A percentile compares a stretch with the other conserved stretches of the same genome.
Evolutionary conservation across 2,329 filamentous ascomycete genomes (phyloP).

Genomic region (Trichoderma polysporum): DNA sequence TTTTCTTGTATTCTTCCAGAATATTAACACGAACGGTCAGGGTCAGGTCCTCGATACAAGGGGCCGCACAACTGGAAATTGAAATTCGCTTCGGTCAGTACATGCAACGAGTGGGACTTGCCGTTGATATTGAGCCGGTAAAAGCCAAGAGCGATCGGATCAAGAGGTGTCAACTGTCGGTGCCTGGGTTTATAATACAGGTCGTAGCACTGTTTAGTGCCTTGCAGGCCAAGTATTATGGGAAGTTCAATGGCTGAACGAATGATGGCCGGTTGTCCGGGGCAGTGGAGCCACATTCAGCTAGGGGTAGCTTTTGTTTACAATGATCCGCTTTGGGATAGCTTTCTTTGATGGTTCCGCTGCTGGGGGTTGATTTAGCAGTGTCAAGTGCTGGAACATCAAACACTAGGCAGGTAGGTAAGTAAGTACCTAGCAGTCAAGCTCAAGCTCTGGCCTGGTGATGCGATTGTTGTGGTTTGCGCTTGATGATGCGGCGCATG

Average conservation of each 20-base stretch:
- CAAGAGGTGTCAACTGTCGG: not conserved
- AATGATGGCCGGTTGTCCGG: slow-evolving; percentile 25
- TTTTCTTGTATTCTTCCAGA: not conserved
- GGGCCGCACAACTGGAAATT: not conserved
- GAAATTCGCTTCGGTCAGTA: slow-evolving; percentile 7
- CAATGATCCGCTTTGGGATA: slow-evolving; percentile 41
- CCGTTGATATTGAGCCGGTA: not conserved
- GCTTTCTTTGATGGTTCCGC: slow-evolving; percentile 22
- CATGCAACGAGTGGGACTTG: slow-evolving; percentile 6
- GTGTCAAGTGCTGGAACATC: not conserved
- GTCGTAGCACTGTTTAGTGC: not conserved
- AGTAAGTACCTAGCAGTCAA: too few species aligned
- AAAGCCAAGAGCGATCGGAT: slow-evolving; percentile 13
- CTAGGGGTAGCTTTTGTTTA: slow-evolving; percentile 43
- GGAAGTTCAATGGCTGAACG: slow-evolving; percentile 23
- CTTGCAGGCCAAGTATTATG: slow-evolving; percentile 20
- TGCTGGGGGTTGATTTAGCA: not conserved
- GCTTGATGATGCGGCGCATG: not conserved
- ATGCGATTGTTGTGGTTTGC: not conserved
- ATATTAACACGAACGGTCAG: not conserved
- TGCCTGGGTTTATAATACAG: not conserved
- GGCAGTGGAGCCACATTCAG: slow-evolving; percentile 34
- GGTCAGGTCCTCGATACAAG: not conserved
- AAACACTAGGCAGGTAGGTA: not conserved
- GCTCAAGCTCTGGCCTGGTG: not conserved